Base-by-base conservation (phyloP, 805 yeast genomes). In the Jamesozyma lodderae region DNA sequence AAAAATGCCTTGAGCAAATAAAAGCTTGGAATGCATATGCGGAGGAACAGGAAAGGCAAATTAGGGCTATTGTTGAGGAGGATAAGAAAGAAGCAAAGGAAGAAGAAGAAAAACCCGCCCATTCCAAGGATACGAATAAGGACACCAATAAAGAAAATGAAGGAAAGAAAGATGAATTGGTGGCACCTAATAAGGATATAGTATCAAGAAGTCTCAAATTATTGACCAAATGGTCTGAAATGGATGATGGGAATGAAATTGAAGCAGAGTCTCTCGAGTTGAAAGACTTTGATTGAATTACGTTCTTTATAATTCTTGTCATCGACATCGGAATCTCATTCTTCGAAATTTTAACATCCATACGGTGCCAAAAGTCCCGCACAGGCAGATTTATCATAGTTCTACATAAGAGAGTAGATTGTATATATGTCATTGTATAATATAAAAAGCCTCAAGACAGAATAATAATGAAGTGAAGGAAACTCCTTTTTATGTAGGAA, bases 21-120 rank as follows among this genome's bases (percentile, higher is more conserved):
- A 31, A 45, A 3, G 35, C 37, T 13, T 57, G 62, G 62, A 56
- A 59, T 35, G 46, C 42, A 4, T 55, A 47, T 26, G 42, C 43
- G 7, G 44, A 32, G 7, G 45, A 44, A 13, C 54, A 57, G 35
- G 51, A 52, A 32, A 42, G 35, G 14, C 45, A 47, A 17, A 56
- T 55, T 36, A 40, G 41, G 17, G 46, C 48, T 6, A 34, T 55
- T 19, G 47, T 57, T n/a, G 51, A 45, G 25, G 59, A 36, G 16
- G 35, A 31, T 19, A 8, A 40, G 16, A 37, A 37, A 22, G 40
- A 40, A 10, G 34, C n/a, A n/a, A n/a, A n/a, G n/a, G n/a, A n/a
- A n/a, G 18, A 40, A 10, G 32, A 48, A 23, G 40, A 41, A 14
- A 37, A 45, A 13, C 26, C 38, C 19, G 41, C 31, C 17, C 19